Conservation (phyloP, 495 filamentous ascomycete species). For the Diplogelasinospora grovesii region DNA sequence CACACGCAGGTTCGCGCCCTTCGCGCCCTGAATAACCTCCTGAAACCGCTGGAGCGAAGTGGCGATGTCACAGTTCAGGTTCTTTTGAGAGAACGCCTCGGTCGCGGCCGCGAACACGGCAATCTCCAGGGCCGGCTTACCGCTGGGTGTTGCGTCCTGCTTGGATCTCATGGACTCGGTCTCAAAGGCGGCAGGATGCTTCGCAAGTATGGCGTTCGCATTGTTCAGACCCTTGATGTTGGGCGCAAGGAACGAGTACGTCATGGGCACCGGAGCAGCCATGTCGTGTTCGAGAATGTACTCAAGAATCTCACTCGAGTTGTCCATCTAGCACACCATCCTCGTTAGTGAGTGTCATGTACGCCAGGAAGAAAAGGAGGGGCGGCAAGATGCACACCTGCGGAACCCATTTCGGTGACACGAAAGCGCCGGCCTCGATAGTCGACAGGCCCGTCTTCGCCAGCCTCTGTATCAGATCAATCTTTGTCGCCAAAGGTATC, state of each 20-base stretch:
- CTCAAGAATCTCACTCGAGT: conserved; percentile 75
- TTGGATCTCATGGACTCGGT: conserved; percentile 26
- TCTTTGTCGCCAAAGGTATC: conserved; percentile 75
- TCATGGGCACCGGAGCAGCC: conserved; percentile 56
- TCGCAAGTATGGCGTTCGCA: conserved; percentile 38
- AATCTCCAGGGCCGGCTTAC: conserved; percentile 58
- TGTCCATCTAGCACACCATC: conserved; percentile 98
- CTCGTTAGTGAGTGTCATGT: conserved; percentile 2
- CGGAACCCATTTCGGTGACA: conserved; percentile 95
- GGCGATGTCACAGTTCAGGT: conserved; percentile 83
- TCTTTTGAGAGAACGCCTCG: conserved; percentile 82
- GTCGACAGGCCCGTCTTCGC: conserved; percentile 78
- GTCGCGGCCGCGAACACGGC: conserved; percentile 91
- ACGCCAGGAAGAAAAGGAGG: not conserved
- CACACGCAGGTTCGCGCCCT: conserved; percentile 52
- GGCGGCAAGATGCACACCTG: conserved; percentile 51
- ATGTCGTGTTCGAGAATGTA: conserved; percentile 66
- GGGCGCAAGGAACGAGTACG: conserved; percentile 90
- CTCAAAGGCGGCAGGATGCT: conserved; percentile 32
- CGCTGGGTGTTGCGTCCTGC: conserved; percentile 4
- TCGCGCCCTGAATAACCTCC: conserved; percentile 68
- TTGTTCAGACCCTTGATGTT: conserved; percentile 71
- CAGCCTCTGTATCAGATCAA: conserved; percentile 72
- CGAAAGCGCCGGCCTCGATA: conserved; percentile 94
- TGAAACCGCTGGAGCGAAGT: conserved; percentile 71